phyloP scores from a whole-genome alignment of 148 eudicot genomes.

The Pouteria glomerata region DNA sequence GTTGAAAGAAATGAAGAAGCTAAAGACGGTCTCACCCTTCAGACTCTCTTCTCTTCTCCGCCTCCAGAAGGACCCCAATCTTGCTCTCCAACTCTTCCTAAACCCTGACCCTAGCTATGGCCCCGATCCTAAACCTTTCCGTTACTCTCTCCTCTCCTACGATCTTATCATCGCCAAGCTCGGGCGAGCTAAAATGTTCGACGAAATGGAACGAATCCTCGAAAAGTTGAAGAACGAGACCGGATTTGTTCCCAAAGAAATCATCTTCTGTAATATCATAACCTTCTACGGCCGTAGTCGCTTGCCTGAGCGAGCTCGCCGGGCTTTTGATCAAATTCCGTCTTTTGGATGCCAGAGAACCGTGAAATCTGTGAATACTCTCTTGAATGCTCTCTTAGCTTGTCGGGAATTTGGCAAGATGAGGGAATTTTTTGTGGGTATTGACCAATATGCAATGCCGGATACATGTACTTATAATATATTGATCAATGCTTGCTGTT shows the following conservation, averaged over 20 bases:
- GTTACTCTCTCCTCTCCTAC: slow-evolving; percentile 56
- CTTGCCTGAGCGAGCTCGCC: slow-evolving; percentile 41
- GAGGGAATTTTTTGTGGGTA: slow-evolving; percentile 31
- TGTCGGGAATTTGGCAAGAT: slow-evolving; percentile 48
- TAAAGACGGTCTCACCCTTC: slow-evolving; percentile 41
- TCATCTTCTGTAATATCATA: slow-evolving; percentile 68
- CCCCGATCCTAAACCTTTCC: slow-evolving; percentile 37
- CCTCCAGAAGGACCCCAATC: slow-evolving; percentile 52
- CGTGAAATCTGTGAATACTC: slow-evolving; percentile 57
- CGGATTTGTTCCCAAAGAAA: slow-evolving; percentile 46
- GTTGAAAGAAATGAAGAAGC: slow-evolving; percentile 9
- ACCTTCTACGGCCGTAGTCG: slow-evolving; percentile 44
- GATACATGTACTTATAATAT: slow-evolving; percentile 72
- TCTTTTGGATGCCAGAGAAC: slow-evolving; percentile 50
- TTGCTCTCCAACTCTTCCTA: slow-evolving; percentile 62
- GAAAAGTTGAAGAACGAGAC: slow-evolving; percentile 47
- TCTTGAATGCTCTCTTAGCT: slow-evolving; percentile 46
- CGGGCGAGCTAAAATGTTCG: slow-evolving; percentile 68
- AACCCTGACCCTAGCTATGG: slow-evolving; percentile 47
- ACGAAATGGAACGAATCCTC: slow-evolving; percentile 51
- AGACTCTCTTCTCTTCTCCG: slow-evolving; percentile 61
- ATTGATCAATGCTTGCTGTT: slow-evolving; percentile 49
- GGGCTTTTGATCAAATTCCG: slow-evolving; percentile 48
- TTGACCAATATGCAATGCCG: slow-evolving; percentile 37
- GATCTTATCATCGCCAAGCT: slow-evolving; percentile 78